Percentiles rank a stretch among this genome's conserved stretches.
Evolutionary conservation across 305 asterid genomes (phyloP).

Genomic region (Rubia peregrina): DNA sequence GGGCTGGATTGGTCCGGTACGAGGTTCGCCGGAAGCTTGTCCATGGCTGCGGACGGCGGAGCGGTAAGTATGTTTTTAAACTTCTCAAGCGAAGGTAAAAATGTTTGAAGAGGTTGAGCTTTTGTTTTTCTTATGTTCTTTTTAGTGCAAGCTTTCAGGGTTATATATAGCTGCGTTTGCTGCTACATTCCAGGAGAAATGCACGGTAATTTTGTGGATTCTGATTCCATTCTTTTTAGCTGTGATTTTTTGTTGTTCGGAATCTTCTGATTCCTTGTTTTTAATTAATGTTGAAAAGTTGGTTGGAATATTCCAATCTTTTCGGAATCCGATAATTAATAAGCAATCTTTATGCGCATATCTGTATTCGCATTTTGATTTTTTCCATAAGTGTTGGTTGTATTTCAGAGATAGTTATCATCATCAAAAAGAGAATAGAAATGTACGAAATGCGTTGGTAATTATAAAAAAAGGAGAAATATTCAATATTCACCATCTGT

Average conservation of each 20-base stretch:
- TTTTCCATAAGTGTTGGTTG: neutral
- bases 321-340: neutral
- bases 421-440: too few species aligned
- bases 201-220: neutral
- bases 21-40: conserved; percentile 35
- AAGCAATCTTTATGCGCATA: neutral
- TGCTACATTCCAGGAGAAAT: conserved; percentile 1
- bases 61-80: too few species aligned
- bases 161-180: neutral
- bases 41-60: neutral
- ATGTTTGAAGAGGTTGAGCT: neutral
- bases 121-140: neutral
- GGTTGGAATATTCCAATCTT: neutral
- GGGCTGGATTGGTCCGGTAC: conserved; percentile 40
- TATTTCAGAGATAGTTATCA: too few species aligned
- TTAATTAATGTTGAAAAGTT: neutral
- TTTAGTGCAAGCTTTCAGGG: too few species aligned
- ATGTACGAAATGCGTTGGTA: too few species aligned
- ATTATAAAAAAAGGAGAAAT: too few species aligned
- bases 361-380: neutral
- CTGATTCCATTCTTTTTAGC: too few species aligned
- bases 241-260: neutral
- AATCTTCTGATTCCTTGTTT: neutral
- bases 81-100: neutral
- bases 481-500: too few species aligned